These are phyloP conservation scores for Globisporangium lucens DNA, from an alignment of 352 stramenopile species.

Conservation along the genomic window DNA sequence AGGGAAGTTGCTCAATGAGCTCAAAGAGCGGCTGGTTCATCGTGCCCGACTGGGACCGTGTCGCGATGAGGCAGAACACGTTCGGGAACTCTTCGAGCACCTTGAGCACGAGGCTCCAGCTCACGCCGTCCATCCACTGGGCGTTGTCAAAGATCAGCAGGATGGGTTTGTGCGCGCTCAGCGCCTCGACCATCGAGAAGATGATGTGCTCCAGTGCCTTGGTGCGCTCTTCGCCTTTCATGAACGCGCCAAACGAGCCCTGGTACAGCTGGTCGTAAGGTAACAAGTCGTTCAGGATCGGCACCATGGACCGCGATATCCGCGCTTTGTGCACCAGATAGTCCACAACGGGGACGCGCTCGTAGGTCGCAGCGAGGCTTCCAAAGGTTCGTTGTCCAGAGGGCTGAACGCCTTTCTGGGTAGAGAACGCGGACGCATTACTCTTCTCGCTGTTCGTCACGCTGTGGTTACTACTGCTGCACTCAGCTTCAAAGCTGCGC, in stretches of 20 bases:
- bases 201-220: constrained; percentile 54
- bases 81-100: constrained; percentile 57
- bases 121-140: constrained; percentile 72
- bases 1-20: constrained; percentile 32
- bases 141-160: constrained; percentile 71
- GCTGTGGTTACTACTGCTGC: not conserved
- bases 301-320: constrained; percentile 40
- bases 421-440: not conserved
- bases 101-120: constrained; percentile 55
- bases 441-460: not conserved
- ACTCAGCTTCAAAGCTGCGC: not conserved
- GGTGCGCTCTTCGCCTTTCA: constrained; percentile 35
- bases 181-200: constrained; percentile 48
- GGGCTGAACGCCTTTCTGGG: not conserved
- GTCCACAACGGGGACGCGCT: constrained; percentile 48
- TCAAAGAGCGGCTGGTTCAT: constrained; percentile 39
- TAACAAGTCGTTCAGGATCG: constrained; percentile 46
- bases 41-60: constrained; percentile 32
- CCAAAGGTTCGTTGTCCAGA: not conserved
- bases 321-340: constrained; percentile 49
- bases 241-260: constrained; percentile 22
- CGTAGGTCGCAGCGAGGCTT: constrained; percentile 21
- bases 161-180: constrained; percentile 55
- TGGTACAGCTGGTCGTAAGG: constrained; percentile 38
- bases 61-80: constrained; percentile 52